These are phyloP conservation scores for Baorangia bicolor DNA, from an alignment of 768 basidiomycete species.

Conservation along the genomic window DNA sequence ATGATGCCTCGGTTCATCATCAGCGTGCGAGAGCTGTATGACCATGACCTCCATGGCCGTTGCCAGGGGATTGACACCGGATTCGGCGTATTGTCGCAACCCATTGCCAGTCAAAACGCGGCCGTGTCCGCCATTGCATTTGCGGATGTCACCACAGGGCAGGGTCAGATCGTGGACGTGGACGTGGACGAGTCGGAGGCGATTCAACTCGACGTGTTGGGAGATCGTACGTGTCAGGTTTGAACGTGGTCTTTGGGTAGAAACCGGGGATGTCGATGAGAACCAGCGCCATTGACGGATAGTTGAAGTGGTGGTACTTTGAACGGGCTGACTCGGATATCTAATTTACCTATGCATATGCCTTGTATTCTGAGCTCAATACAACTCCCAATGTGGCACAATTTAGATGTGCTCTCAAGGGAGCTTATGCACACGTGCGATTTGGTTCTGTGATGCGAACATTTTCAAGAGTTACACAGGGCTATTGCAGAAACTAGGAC, in stretches of 20 bases:
- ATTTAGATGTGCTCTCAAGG: not conserved
- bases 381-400: not conserved
- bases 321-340: not conserved
- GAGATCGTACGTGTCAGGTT: not conserved
- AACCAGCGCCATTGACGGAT: no score
- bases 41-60: not conserved
- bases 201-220: not conserved
- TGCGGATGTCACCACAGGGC: not conserved
- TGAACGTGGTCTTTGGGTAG: not conserved
- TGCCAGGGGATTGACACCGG: not conserved
- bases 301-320: not conserved
- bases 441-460: not conserved
- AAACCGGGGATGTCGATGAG: not conserved
- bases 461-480: not conserved
- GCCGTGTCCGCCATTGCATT: not conserved
- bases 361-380: not conserved
- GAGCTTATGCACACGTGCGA: not conserved
- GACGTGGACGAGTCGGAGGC: not conserved
- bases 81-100: not conserved
- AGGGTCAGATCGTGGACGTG: not conserved
- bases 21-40: not conserved
- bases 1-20: conserved; percentile 3
- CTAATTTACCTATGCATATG: not conserved
- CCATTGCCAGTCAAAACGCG: no score
- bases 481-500: not conserved